A percentile compares a stretch with the other conserved stretches of the same genome.
phyloP scores from a whole-genome alignment of 179 eudicot species.

The Nepenthes alata region DNA sequence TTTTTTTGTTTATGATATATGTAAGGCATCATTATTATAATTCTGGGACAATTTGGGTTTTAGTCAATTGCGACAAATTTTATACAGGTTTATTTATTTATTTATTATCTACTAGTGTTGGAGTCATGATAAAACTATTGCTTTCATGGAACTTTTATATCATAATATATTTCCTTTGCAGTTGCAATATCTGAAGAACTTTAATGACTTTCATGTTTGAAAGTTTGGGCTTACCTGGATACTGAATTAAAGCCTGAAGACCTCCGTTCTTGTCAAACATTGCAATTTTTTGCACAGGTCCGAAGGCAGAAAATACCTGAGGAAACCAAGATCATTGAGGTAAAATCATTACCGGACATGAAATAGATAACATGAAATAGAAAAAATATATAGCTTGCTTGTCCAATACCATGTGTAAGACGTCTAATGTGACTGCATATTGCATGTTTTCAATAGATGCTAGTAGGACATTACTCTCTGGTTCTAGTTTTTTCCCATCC shows the following conservation, averaged over 20 bases:
- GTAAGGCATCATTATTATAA: too few species aligned
- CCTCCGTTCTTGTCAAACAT: slow-evolving; percentile 99
- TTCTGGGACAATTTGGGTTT: too few species aligned
- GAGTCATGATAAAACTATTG: too few species aligned
- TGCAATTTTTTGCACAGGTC: slow-evolving; percentile 91
- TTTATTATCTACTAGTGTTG: too few species aligned
- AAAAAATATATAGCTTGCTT: background rate
- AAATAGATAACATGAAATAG: background rate
- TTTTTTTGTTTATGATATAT: too few species aligned
- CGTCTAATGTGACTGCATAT: slow-evolving; percentile 88
- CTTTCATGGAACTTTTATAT: too few species aligned
- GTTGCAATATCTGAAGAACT: too few species aligned
- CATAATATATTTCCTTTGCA: too few species aligned
- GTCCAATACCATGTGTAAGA: slow-evolving; percentile 63
- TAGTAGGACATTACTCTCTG: slow-evolving; percentile 92
- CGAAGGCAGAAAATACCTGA: slow-evolving; percentile 93
- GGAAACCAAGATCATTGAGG: background rate
- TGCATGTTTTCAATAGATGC: slow-evolving; percentile 97
- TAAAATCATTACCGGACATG: background rate
- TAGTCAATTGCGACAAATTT: too few species aligned
- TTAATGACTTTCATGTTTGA: background rate
- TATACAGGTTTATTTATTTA: too few species aligned
- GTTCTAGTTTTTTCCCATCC: slow-evolving; percentile 81
- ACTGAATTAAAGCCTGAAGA: slow-evolving; percentile 90
- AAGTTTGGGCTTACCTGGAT: slow-evolving; percentile 43